Base-by-base conservation (phyloP, 1,139 yeast species). In the Pichia sp. region DNA sequence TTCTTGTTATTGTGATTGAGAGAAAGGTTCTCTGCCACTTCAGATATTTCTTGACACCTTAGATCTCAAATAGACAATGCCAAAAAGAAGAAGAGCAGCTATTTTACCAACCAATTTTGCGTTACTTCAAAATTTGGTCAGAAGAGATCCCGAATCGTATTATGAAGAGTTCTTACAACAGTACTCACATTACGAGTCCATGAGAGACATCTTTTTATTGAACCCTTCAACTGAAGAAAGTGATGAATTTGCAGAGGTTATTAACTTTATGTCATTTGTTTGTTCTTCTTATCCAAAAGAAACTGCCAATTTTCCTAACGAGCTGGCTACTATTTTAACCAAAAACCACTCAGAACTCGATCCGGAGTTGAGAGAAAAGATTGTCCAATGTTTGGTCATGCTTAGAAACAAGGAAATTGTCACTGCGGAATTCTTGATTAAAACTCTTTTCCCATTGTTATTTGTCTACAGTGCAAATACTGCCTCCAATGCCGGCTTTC, bases 91-190 rank as follows among this genome's bases (percentile, higher is more conserved):
- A 68, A 84, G 96, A 74, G 94, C 95, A 37, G 95, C 96, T 43
- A 73, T 87, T 45, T 70, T 90, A 60, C 97, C 97, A 26, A 85
- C 90, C 29, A 92, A 92, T 65, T 85, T 92, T 59, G 90, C 95
- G 42, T 68, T 90, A 50, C 69, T 92, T 52, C 98, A 94, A 67
- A 92, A 94, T 62, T 75, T 92, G 49, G 95, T 92, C 10, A 82
- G 90, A 59, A 73, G 97, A 56, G 98, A 92, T 61, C 97, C 98
- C 3, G 84, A 78, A 49, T 87, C 97, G 0, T 94, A 92, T 64
- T 79, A 79, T 52, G 98, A 94, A 64, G 99, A 92, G 64, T 92
- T 92, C 64, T 63, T 82, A 42, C 94, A 88, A 57, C 98, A 94
- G 62, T 87, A 82, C 62, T 77, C 92, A 45, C 98, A 94, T 63